A percentile compares a stretch with the other conserved stretches of the same genome.
Evolutionary conservation across 495 filamentous ascomycete species (phyloP).

Genomic region (Geoglossum glabrum): DNA sequence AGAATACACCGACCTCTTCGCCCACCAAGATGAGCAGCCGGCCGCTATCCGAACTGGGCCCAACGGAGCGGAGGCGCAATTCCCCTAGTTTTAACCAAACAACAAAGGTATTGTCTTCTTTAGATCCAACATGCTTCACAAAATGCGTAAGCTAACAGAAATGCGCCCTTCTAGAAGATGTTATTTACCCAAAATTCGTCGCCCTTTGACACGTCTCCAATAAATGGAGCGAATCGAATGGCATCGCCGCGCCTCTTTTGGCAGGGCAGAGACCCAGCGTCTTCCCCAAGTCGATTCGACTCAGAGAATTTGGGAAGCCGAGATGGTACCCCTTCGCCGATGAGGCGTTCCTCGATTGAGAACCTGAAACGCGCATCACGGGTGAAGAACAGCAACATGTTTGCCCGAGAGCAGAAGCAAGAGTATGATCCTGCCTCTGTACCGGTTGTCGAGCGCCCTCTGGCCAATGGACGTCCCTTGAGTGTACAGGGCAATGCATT

Average conservation of each 20-base stretch:
- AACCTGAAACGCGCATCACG: conserved; percentile 80
- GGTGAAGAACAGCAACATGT: conserved; percentile 92
- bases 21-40: conserved; percentile 22
- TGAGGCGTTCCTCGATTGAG: conserved; percentile 74
- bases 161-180: conserved; percentile 6
- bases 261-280: conserved; percentile 49
- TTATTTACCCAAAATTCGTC: conserved; percentile 45
- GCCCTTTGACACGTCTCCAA: conserved; percentile 56
- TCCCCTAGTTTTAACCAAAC: conserved; percentile 58
- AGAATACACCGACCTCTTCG: conserved; percentile 6
- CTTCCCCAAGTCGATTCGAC: conserved; percentile 37
- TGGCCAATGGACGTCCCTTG: conserved; percentile 39
- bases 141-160: not conserved
- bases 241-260: conserved; percentile 68
- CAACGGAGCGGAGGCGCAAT: conserved; percentile 39
- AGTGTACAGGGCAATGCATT: conserved; percentile 45
- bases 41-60: conserved; percentile 35
- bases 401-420: conserved; percentile 68
- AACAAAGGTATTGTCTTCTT: conserved; percentile 33
- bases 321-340: conserved; percentile 40
- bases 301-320: conserved; percentile 45
- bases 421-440: conserved; percentile 74
- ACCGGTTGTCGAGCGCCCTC: conserved; percentile 54
- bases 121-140: not conserved
- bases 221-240: conserved; percentile 29